Evolutionary conservation across 352 stramenopile species (phyloP).

Genomic region (Blastocystis sp.): DNA sequence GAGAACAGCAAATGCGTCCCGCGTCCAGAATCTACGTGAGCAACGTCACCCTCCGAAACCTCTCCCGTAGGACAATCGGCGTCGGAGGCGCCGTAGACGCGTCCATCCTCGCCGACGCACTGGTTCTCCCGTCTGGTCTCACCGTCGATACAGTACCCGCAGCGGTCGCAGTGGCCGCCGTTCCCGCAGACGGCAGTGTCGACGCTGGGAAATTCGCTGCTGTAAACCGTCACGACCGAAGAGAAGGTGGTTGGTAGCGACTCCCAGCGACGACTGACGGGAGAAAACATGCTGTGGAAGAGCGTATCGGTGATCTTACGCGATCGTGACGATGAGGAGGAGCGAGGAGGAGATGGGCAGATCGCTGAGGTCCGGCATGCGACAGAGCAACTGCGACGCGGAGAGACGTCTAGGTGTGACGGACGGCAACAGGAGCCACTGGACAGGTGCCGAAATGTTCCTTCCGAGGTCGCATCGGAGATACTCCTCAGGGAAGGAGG

Average conservation of each 20-base stretch:
- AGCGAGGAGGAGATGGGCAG: background rate
- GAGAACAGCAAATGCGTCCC: background rate
- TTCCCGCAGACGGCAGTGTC: background rate
- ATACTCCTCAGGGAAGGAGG: background rate
- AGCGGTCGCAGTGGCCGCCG: background rate
- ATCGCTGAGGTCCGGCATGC: background rate
- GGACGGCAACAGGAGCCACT: background rate
- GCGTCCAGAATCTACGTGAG: background rate
- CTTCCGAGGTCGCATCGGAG: background rate
- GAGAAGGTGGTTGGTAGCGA: background rate
- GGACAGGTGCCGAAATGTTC: background rate
- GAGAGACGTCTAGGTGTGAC: background rate
- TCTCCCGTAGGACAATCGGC: background rate
- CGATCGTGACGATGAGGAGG: background rate
- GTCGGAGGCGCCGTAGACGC: background rate
- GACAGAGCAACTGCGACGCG: background rate
- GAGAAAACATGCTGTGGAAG: background rate
- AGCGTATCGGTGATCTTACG: background rate
- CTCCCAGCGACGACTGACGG: background rate
- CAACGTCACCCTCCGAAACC: background rate
- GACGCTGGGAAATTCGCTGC: background rate
- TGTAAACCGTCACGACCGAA: background rate
- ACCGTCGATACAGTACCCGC: background rate
- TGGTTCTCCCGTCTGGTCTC: background rate
- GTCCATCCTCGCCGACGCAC: background rate